Evolutionary conservation across 2,329 filamentous ascomycete genomes (phyloP).

Genomic region (Venturia effusa): DNA sequence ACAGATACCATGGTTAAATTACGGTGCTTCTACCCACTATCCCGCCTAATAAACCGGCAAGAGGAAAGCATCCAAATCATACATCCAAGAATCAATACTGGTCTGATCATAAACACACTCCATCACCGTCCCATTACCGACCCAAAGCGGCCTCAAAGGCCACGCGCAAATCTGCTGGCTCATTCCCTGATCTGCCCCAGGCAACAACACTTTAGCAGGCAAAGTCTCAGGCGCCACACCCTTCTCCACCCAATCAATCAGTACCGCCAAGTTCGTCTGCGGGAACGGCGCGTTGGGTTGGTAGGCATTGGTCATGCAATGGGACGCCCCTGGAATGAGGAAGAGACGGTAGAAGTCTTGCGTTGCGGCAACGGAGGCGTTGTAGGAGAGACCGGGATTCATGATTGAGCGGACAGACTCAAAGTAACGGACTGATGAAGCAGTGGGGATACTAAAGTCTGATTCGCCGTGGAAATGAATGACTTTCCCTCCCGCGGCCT

Average conservation of each 20-base stretch:
- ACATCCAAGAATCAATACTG: too few species aligned
- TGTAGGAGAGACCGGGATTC: constrained; percentile 31
- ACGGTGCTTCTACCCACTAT: too few species aligned
- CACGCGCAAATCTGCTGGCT: too few species aligned
- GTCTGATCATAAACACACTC: too few species aligned
- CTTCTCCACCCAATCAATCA: constrained; percentile 45
- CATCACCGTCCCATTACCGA: too few species aligned
- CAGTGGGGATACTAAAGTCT: constrained; percentile 42
- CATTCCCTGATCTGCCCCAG: not conserved
- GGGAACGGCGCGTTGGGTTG: constrained; percentile 26
- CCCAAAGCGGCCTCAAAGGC: not conserved
- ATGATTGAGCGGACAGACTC: constrained; percentile 42
- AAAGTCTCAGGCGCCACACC: constrained; percentile 34
- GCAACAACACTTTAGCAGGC: constrained; percentile 26
- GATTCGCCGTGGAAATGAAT: constrained; percentile 31
- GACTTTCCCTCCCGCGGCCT: too few species aligned
- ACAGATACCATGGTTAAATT: too few species aligned
- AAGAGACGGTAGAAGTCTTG: constrained; percentile 45
- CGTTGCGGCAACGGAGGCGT: constrained; percentile 31
- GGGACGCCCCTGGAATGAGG: constrained; percentile 41
- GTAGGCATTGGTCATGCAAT: constrained; percentile 32
- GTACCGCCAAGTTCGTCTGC: constrained; percentile 33
- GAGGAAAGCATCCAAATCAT: too few species aligned
- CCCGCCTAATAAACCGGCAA: too few species aligned
- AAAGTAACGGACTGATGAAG: constrained; percentile 45